Base-by-base conservation (phyloP, 306 rosid species). In the Begonia fuchsioides region DNA sequence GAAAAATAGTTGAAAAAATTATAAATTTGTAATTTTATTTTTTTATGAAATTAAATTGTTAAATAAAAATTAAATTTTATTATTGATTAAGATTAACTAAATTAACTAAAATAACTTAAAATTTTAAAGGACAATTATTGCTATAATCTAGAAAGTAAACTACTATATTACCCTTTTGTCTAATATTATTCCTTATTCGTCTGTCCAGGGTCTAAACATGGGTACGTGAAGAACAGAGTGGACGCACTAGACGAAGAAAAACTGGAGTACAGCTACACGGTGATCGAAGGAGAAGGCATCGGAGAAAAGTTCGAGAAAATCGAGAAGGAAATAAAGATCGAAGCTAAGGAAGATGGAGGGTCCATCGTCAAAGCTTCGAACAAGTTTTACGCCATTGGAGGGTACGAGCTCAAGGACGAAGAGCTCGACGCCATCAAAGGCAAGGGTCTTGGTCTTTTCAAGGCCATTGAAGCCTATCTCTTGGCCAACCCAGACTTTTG, bases 381-480 rank as follows among this genome's bases (percentile, higher is more conserved):
- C 53, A 60, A 51, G 39, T 68, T 60, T 64, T 52, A 71, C 64
- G 61, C 80, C 15, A 67, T 54, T 32, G 79, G 68, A 0, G 68
- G 56, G 16, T 46, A 39, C 18, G 51, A n/a, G 0, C 45, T 49
- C 47, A 43, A 71, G 14, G 17, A 53, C 0, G 65, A 77, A 43
- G 77, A 61, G 17, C 54, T 49, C 8, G 35, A 0, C 0, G 35
- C 8, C 0, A 44, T 74, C 19, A 75, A 68, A 54, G 56, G 14
- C 0, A 74, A 62, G 59, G 63, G 59, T 9, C 2, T 16, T 2
- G 63, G 49, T 0, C 61, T 74, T 53, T 50, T 69, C 59, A 77
- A 75, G 70, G 73, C 79, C 19, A 5, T 73, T 38, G 82, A 74
- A 64, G 15, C 2, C 32, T 74, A 64, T 58, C 58, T 77, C 57